Base-by-base conservation (phyloP, 495 filamentous ascomycete genomes). In the Staphylotrichum longicolle region DNA sequence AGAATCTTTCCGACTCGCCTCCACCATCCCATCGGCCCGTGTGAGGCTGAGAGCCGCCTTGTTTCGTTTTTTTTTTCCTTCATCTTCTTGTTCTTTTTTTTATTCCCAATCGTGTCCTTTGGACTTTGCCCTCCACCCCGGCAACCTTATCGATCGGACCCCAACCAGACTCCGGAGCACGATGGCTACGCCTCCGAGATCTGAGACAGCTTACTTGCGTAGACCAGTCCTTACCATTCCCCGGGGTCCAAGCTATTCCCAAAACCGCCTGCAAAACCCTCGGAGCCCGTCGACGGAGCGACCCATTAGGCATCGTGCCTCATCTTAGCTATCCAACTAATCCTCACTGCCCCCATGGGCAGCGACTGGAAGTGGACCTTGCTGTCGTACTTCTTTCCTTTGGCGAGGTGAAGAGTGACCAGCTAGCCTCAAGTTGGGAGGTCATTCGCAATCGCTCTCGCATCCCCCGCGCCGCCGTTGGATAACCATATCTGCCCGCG, bases 191-290 rank as follows among this genome's bases (percentile, higher is more conserved):
- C 34, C 33, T 50, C 33, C 33, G 45, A 27, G 3, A 9, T 39
- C 42, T 48, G 34, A 57, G 55, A 47, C 42, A 57, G 4, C 32
- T 41, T 27, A 27, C 20, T 27, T 27, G 20, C 20, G 20, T 27
- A 27, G 20, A 27, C 20, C 20, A 27, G 20, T 27, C 20, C 20
- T 27, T 27, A 27, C 20, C 20, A 27, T 27, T 27, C 20, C 45
- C 44, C 45, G 35, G 30, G 39, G 10, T 33, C 12, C 37, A 32
- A 35, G 44, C 62, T 64, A 60, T 55, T 53, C 62, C 62, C 62
- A 64, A 64, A 64, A 63, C 27, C 60, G 54, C 14, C 60, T 32
- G 27, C 54, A 58, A 44, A 48, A 27, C 20, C 33, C 62, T 64
- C 62, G 61, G 62, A 64, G 62, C 20, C n/a, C 14, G 20, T 7